Evolutionary conservation across 2,329 filamentous ascomycete species (phyloP).

Genomic region (Magnaporthiopsis rhizophila): DNA sequence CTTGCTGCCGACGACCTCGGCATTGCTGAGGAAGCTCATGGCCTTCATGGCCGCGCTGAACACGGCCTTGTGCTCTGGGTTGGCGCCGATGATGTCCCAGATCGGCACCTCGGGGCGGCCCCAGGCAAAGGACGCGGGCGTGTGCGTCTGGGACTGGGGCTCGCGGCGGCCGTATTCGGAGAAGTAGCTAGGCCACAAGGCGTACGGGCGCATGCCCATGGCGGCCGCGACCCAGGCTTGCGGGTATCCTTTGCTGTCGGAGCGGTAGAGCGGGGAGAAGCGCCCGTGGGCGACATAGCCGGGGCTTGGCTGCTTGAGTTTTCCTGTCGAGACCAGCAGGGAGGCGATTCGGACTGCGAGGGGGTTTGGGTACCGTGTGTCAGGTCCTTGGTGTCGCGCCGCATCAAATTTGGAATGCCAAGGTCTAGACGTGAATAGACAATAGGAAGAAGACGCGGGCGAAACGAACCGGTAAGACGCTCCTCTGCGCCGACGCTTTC

Average conservation of each 20-base stretch:
- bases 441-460: not conserved
- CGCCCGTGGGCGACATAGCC: not conserved
- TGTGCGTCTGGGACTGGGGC: conserved; percentile 19
- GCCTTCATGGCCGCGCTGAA: conserved; percentile 20
- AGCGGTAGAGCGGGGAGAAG: not conserved
- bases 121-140: conserved; percentile 19
- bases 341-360: not conserved
- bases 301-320: not conserved
- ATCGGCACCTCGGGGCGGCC: conserved; percentile 21
- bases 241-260: not conserved
- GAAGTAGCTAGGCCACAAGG: conserved; percentile 23
- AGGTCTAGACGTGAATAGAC: not conserved
- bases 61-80: conserved; percentile 14
- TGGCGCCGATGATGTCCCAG: conserved; percentile 22
- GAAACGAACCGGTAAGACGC: not conserved
- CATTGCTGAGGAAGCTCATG: conserved; percentile 19
- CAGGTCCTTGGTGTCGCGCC: not conserved
- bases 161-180: conserved; percentile 22
- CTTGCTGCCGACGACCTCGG: conserved; percentile 16
- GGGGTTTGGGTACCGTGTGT: not conserved
- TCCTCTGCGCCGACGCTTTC: not conserved
- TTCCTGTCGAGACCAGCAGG: not conserved
- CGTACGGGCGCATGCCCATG: conserved; percentile 17
- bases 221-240: not conserved
- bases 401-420: not conserved